phyloP scores from a whole-genome alignment of 2,329 filamentous ascomycete genomes.

The Fusarium anthophilum region DNA sequence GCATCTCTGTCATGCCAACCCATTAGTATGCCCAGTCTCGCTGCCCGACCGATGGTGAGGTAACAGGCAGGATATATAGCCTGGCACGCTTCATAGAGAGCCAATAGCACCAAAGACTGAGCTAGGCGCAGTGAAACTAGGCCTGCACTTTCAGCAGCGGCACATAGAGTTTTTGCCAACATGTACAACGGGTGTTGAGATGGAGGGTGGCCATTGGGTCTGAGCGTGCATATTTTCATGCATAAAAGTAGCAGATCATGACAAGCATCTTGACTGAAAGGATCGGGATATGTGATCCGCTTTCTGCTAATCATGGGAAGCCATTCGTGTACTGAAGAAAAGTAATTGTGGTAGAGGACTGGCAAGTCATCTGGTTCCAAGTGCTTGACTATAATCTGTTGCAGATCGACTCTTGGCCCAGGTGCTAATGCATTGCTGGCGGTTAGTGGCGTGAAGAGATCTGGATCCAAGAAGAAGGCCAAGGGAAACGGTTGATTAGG shows the following conservation, averaged over 20 bases:
- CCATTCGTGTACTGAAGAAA: slow-evolving; percentile 2
- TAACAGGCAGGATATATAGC: slow-evolving; percentile 11
- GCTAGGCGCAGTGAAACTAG: not conserved
- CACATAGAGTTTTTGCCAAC: not conserved
- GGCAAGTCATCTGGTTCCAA: not conserved
- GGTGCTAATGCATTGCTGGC: not conserved
- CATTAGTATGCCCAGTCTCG: not conserved
- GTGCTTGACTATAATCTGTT: not conserved
- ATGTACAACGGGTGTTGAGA: not conserved
- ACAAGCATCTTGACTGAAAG: slow-evolving; percentile 2
- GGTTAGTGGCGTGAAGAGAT: not conserved
- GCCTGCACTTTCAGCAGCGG: slow-evolving; percentile 2
- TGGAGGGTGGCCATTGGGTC: not conserved
- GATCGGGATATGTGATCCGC: not conserved
- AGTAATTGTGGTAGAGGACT: not conserved
- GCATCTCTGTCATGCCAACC: not conserved
- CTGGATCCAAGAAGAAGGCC: not conserved
- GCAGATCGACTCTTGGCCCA: not conserved
- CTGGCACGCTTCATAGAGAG: slow-evolving; percentile 3
- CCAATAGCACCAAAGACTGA: not conserved
- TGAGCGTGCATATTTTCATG: slow-evolving; percentile 6
- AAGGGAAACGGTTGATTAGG: not conserved
- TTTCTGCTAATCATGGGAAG: slow-evolving; percentile 6
- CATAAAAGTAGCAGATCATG: slow-evolving; percentile 5
- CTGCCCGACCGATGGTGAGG: slow-evolving; percentile 2